These are phyloP conservation scores for Diaporthe aspalathi DNA, from an alignment of 2,329 filamentous ascomycete species.

Conservation along the genomic window DNA sequence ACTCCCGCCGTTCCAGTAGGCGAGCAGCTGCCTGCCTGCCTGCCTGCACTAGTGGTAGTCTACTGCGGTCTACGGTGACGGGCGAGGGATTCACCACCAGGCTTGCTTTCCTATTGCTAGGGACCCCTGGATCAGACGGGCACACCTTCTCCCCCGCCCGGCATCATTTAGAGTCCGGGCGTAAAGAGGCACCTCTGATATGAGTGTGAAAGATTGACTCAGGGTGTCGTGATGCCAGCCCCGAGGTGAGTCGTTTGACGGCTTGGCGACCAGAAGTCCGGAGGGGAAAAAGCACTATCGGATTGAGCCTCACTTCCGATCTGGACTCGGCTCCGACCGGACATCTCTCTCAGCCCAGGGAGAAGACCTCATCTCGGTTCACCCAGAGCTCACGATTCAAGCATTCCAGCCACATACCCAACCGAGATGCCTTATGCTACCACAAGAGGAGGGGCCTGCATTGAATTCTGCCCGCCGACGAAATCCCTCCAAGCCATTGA, in stretches of 20 bases:
- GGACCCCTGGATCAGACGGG: neutral
- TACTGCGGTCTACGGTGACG: neutral
- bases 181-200: neutral
- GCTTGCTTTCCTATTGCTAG: neutral
- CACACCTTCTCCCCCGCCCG: neutral
- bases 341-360: neutral
- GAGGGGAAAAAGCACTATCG: neutral
- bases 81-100: neutral
- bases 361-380: constrained; percentile 16
- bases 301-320: neutral
- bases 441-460: neutral
- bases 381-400: constrained; percentile 6
- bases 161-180: constrained; percentile 5
- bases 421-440: constrained; percentile 5
- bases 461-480: neutral
- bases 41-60: neutral
- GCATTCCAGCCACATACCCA: neutral
- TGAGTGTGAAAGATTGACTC: neutral
- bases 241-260: constrained; percentile 14
- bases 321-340: constrained; percentile 20
- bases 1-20: constrained; percentile 9
- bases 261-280: constrained; percentile 1
- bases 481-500: neutral
- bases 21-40: neutral
- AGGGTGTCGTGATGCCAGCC: constrained; percentile 6